Percentiles rank a stretch among this genome's conserved stretches.
Evolutionary conservation across 768 basidiomycete genomes (phyloP).

Genomic region (Albatrellus ellisii): DNA sequence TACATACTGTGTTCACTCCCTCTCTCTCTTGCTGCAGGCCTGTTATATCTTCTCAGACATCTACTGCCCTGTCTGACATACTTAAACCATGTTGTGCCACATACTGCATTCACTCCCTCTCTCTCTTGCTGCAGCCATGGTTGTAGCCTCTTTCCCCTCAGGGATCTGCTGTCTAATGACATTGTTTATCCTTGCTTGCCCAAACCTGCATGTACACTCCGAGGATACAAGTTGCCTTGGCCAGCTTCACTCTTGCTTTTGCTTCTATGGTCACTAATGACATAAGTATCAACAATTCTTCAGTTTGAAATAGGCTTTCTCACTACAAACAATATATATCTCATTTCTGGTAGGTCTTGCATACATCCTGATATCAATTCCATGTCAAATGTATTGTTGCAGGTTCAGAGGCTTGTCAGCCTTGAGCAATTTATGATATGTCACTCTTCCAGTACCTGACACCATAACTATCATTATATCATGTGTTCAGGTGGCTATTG

Average conservation of each 20-base stretch:
- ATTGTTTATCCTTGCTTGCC: conserved; percentile 65
- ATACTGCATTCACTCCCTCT: no score
- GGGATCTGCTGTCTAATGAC: conserved; percentile 58
- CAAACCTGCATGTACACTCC: conserved; percentile 54
- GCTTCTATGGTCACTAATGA: conserved; percentile 65
- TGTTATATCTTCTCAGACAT: no score
- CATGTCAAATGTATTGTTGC: conserved; percentile 4
- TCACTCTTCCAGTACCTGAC: neutral
- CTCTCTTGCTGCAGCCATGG: no score
- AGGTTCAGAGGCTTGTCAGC: conserved; percentile 72
- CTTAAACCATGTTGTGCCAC: no score
- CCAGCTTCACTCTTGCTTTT: conserved; percentile 81
- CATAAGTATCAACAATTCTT: conserved; percentile 20
- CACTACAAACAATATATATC: conserved; percentile 23
- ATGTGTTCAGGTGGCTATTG: conserved; percentile 57
- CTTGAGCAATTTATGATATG: conserved; percentile 86
- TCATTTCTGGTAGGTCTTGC: conserved; percentile 19
- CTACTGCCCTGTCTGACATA: no score
- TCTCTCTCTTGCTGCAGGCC: no score
- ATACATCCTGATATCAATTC: neutral
- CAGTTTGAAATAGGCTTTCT: no score
- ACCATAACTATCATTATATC: neutral
- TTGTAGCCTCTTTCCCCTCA: no score
- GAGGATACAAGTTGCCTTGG: conserved; percentile 63
- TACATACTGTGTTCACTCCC: no score